Evolutionary conservation across 2,329 filamentous ascomycete species (phyloP), one percentile per base, ranked within the genome.

Genomic region (Parastagonospora avenae): DNA sequence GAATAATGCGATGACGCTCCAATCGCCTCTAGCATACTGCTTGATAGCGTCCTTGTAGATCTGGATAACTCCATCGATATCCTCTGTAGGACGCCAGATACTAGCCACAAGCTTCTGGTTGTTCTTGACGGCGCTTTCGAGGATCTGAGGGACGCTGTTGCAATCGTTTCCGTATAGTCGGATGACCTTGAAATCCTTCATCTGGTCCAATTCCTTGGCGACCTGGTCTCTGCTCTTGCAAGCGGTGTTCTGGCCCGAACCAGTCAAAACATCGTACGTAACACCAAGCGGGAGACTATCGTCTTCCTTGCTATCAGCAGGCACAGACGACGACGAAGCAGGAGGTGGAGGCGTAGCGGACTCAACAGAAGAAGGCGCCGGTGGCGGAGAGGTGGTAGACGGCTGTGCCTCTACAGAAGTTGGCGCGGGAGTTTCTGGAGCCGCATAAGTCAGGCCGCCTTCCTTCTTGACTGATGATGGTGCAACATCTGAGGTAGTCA

Each of bases 121-220:
- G 62, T 85, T 80, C n/a, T 79, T 73, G 62, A 84, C 84, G 32
- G 86, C 88, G 8, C 87, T 86, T 9, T 79, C 73, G 29, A 88
- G 76, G 14, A 89, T 83, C 11, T 80, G 83, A 2, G 79, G 71
- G 33, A 91, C 82, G 70, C 92, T 88, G 64, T 90, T 77, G 72
- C 91, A 95, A 72, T 92, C 90, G 50, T 85, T 85, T 45, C 91
- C 91, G 68, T 96, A 96, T 66, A 90, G 82, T 43, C 92, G 89
- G 47, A 95, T 77, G 31, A 86, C 73, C 14, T 79, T 79, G 73
- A 88, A 92, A 11, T 76, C 77, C 27, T 85, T 77, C 44, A 86
- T 75, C 40, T 74, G 74, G 12, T 76, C 74, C 60, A 94, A 83
- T 64, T 96, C 91, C 15, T 75, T 68, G 52, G 82, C 77, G 44